Conservation (phyloP, 148 eudicot species). For the Vaccinium macrocarpon region DNA sequence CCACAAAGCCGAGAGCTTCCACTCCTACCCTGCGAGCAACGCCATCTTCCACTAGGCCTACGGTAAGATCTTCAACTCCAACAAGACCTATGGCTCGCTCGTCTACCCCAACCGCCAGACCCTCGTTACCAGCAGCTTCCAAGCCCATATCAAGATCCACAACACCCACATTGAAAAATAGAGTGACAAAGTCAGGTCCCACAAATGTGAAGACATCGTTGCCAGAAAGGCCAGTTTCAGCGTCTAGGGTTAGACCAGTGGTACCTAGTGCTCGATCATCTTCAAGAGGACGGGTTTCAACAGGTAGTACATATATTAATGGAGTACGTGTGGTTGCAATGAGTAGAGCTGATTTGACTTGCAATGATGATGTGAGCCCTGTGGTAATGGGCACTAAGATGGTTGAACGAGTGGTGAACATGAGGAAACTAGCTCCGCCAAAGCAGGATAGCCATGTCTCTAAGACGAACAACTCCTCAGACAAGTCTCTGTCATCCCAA, state of each 20-base stretch:
- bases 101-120: slow-evolving; percentile 35
- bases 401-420: slow-evolving; percentile 64
- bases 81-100: slow-evolving; percentile 24
- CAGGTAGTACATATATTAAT: slow-evolving; percentile 1
- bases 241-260: slow-evolving; percentile 32
- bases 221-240: slow-evolving; percentile 44
- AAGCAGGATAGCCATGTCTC: slow-evolving; percentile 38
- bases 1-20: slow-evolving; percentile 30
- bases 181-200: slow-evolving; percentile 30
- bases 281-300: slow-evolving; percentile 24
- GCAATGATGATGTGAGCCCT: slow-evolving; percentile 47
- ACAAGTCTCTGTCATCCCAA: slow-evolving; percentile 59
- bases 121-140: slow-evolving; percentile 25
- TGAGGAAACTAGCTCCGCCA: slow-evolving; percentile 59
- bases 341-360: slow-evolving; percentile 28
- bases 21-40: slow-evolving; percentile 34
- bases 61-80: slow-evolving; percentile 32
- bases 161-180: slow-evolving; percentile 33
- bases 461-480: slow-evolving; percentile 41
- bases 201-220: slow-evolving; percentile 21
- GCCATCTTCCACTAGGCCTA: slow-evolving; percentile 26
- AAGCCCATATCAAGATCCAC: slow-evolving; percentile 35
- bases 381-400: slow-evolving; percentile 50
- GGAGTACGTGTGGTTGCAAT: slow-evolving; percentile 24
- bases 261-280: slow-evolving; percentile 32